Evolutionary conservation across 176 grass and related monocot genomes (phyloP), one percentile per base, ranked within the genome.

Genomic region (Ananas comosus): DNA sequence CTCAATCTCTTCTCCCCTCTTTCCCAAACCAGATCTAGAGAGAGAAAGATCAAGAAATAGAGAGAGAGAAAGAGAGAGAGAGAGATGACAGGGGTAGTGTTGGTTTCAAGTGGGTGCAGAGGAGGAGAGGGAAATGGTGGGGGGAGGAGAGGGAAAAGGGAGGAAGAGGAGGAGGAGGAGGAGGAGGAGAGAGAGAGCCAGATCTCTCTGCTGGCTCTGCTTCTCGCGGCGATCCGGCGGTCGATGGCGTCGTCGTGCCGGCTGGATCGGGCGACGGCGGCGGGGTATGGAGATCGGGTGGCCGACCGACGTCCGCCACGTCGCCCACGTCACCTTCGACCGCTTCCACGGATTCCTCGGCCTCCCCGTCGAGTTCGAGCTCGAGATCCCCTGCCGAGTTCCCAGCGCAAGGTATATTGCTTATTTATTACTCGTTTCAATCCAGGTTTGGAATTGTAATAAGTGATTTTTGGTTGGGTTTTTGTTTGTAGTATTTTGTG

Each of bases 311-410:
- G 89, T 97, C 76, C 81, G 86, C 47, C 93, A 97, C 73, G 89
- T 97, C 71, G 89, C 86, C 12, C 93, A 97, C 73, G 93, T 97
- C 76, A 97, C 93, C 71, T 97, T 97, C 68, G 93, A 97, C 69
- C 81, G 93, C 54, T 88, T 90, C 81, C 82, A 97, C 1, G 93
- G 93, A 3, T 97, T 97, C 79, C 89, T 92, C 49, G 93, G 89
- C 22, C 83, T 97, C 74, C 93, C 92, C 14, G 88, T 89, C 17
- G 88, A 96, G 81, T 91, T 96, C 76, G 86, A 91, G 81, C 73
- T 87, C 48, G 88, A 96, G 66, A 80, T 96, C 73, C 83, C 92
- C 19, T 80, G 88, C 79, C 78, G 80, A 23, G 92, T 81, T 0
- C 92, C 92, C 69, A 96, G 88, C 64, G 86, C 90, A 42, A 93